phyloP scores from a whole-genome alignment of 2,329 filamentous ascomycete species.

The Nannizziopsis arthrosporioides region DNA sequence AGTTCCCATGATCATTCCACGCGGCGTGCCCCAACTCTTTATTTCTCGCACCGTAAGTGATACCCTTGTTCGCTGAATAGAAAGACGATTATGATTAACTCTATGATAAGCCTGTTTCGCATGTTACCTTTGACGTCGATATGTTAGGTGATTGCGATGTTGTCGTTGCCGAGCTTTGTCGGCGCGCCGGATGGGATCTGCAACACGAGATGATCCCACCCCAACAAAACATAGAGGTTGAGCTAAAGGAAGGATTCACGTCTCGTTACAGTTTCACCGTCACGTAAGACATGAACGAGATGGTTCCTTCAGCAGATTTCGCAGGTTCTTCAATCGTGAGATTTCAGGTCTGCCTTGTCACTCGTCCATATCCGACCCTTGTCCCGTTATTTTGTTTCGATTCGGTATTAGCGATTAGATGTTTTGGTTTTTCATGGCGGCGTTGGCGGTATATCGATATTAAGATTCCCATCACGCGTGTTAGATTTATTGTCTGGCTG shows the following conservation, averaged over 20 bases:
- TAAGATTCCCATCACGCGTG: constrained; percentile 1
- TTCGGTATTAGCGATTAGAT: not conserved
- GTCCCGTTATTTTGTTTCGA: not conserved
- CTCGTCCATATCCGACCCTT: not conserved
- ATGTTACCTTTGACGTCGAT: constrained; percentile 94
- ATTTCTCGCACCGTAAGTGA: constrained; percentile 59
- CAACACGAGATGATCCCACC: constrained; percentile 72
- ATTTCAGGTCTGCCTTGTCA: not conserved
- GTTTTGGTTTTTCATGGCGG: not conserved
- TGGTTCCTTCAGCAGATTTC: not conserved
- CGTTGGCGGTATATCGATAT: not conserved
- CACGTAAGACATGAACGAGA: constrained; percentile 13
- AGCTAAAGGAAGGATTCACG: constrained; percentile 37
- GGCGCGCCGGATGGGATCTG: constrained; percentile 67
- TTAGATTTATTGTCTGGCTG: not conserved
- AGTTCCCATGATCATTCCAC: constrained; percentile 67
- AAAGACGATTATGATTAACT: no score
- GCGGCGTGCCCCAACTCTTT: constrained; percentile 79
- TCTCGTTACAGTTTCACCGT: constrained; percentile 35
- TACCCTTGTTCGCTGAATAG: no score
- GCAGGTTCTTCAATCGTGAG: not conserved
- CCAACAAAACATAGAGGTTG: constrained; percentile 50
- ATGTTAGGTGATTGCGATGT: constrained; percentile 91
- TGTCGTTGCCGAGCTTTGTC: constrained; percentile 75
- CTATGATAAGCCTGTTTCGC: constrained; percentile 52